Conservation (phyloP, 169 alveolate genomes). For the Toxoplasma gondii region DNA sequence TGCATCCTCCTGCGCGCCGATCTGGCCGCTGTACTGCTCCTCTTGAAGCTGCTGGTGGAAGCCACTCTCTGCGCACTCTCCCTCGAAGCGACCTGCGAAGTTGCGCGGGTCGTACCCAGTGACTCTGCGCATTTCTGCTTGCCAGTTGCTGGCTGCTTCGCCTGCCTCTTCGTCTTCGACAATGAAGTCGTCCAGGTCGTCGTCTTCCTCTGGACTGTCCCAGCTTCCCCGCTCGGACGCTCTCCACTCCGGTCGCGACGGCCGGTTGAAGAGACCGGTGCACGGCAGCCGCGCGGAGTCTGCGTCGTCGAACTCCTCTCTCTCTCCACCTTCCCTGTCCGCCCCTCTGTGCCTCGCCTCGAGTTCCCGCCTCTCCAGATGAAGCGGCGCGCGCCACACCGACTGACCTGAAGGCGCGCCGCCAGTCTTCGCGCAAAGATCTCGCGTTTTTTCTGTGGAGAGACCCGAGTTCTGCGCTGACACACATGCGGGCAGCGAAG, state of each 20-base stretch:
- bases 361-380: background rate
- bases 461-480: background rate
- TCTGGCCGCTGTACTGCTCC: slow-evolving; percentile 9
- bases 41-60: slow-evolving; percentile 27
- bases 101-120: slow-evolving; percentile 48
- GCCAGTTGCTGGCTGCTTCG: slow-evolving; percentile 17
- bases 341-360: background rate
- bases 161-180: background rate
- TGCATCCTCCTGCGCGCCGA: slow-evolving; percentile 41
- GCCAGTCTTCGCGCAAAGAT: background rate
- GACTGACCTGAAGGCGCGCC: background rate
- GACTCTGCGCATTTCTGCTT: slow-evolving; percentile 45
- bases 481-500: background rate
- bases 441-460: too few species aligned
- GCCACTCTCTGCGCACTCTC: slow-evolving; percentile 53
- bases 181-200: background rate
- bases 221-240: background rate
- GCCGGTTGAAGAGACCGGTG: background rate
- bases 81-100: slow-evolving; percentile 33
- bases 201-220: slow-evolving; percentile 40
- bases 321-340: background rate
- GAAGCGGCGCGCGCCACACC: slow-evolving; percentile 8
- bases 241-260: background rate
- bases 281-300: background rate
- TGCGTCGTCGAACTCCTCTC: background rate